phyloP scores from a whole-genome alignment of 2,329 filamentous ascomycete genomes.

The Diaporthe humulicola region DNA sequence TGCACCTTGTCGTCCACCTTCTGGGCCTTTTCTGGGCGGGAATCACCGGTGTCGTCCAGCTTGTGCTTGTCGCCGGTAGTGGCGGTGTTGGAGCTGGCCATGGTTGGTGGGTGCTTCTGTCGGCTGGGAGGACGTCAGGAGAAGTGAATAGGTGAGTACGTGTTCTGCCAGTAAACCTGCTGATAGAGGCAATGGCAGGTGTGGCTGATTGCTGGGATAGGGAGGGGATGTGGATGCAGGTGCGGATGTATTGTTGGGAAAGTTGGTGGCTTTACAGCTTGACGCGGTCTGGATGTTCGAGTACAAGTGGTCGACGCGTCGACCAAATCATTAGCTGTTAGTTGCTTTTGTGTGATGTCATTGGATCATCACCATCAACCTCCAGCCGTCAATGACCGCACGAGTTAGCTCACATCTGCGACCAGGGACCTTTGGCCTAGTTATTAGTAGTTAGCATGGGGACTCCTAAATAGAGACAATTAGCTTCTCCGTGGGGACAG shows the following conservation, averaged over 20 bases:
- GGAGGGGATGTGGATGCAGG: not conserved
- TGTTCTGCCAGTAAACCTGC: not conserved
- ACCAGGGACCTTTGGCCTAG: not conserved
- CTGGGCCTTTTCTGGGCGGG: constrained; percentile 31
- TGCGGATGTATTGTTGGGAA: not conserved
- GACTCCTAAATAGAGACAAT: no score
- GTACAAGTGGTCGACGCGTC: constrained; percentile 14
- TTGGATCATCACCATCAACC: constrained; percentile 13
- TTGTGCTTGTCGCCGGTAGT: constrained; percentile 36
- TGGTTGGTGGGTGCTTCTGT: not conserved
- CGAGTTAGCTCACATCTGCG: not conserved
- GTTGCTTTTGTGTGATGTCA: constrained; percentile 29
- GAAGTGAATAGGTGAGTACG: no score
- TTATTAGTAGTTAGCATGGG: no score
- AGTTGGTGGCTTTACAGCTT: not conserved
- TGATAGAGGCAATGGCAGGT: not conserved
- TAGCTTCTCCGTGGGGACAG: not conserved
- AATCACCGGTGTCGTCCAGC: not conserved
- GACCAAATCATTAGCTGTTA: not conserved
- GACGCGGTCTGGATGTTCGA: not conserved
- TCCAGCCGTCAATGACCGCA: not conserved
- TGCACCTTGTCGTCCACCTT: constrained; percentile 36
- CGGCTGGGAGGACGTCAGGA: not conserved
- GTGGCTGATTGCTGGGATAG: not conserved
- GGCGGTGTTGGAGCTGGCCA: not conserved